phyloP scores from a whole-genome alignment of 2,329 filamentous ascomycete genomes.

The Botrytis cinerea region DNA sequence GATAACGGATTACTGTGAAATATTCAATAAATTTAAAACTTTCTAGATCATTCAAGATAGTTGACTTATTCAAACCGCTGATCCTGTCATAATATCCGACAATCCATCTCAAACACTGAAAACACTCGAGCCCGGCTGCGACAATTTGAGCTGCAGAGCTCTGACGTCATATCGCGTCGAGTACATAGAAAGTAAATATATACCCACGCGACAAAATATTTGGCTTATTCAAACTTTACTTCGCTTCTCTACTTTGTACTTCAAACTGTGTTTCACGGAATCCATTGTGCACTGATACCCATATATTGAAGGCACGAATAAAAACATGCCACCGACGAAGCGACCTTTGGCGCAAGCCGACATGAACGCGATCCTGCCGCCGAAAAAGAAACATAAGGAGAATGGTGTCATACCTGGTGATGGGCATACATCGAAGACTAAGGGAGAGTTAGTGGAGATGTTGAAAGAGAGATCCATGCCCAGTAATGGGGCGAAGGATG shows the following conservation, averaged over 20 bases:
- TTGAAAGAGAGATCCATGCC: background rate
- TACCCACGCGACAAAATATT: no score
- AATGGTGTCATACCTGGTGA: background rate
- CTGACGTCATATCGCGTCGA: slow-evolving; percentile 9
- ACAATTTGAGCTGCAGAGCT: background rate
- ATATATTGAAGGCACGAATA: background rate
- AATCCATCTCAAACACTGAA: background rate
- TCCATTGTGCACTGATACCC: background rate
- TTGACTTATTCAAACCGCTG: background rate
- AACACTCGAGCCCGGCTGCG: background rate
- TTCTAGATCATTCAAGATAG: background rate
- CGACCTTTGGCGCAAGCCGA: slow-evolving; percentile 2
- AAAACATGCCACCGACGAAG: slow-evolving; percentile 14
- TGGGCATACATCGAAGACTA: background rate
- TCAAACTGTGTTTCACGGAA: background rate
- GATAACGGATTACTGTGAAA: background rate
- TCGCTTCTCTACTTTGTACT: no score
- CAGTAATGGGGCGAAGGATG: background rate
- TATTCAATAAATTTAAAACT: background rate
- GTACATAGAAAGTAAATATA: background rate
- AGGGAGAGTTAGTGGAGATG: background rate
- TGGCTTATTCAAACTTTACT: background rate
- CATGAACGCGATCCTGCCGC: background rate
- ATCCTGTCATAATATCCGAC: background rate
- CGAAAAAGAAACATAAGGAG: background rate